Base-by-base conservation (phyloP, 2,329 filamentous ascomycete genomes). In the Fusarium euwallaceae region DNA sequence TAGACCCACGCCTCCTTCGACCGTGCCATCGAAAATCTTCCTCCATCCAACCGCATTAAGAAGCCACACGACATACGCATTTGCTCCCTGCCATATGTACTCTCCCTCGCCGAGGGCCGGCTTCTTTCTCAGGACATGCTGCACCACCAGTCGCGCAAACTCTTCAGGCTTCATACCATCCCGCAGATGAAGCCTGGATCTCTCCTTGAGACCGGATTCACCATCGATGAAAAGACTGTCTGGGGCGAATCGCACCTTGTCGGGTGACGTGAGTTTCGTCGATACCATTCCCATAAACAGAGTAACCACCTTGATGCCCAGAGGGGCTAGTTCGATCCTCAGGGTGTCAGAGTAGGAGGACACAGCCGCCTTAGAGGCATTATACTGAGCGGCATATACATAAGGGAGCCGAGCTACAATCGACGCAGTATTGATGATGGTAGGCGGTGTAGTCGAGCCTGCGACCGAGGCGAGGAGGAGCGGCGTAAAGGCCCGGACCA, bases 201-300 rank as follows among this genome's bases (percentile, higher is more conserved):
- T 60, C 34, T 67, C 34, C 41, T 39, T 29, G 8, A 67, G n/a
- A 6, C 63, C 63, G 10, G n/a, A 16, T 29, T 70, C 51, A 32
- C 16, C 59, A 29, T 66, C 51, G 4, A 41, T 22, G 36, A 41
- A 71, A 12, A 71, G 39, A 11, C 69, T 71, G 4, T 64, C 39
- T 10, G 65, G 27, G n/a, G 32, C 45, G 29, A 71, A 68, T 14
- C 29, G 29, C 8, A 37, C 17, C 8, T 65, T 71, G 20, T 71
- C 69, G 2, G 69, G 41, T 1, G 69, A 60, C 4, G 61, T 68
- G 34, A 71, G 39, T 1, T 36, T 27, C 16, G 69, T 71, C 10
- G 65, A 14, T n/a, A 71, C 69, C 4, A 67, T 34, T 16, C 69
- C 69, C 69, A 71, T 71, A 7, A 58, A 71, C n/a, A 71, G 3